Evolutionary conservation across 176 grass and related monocot species (phyloP).

Genomic region (Oryza glaberrima): DNA sequence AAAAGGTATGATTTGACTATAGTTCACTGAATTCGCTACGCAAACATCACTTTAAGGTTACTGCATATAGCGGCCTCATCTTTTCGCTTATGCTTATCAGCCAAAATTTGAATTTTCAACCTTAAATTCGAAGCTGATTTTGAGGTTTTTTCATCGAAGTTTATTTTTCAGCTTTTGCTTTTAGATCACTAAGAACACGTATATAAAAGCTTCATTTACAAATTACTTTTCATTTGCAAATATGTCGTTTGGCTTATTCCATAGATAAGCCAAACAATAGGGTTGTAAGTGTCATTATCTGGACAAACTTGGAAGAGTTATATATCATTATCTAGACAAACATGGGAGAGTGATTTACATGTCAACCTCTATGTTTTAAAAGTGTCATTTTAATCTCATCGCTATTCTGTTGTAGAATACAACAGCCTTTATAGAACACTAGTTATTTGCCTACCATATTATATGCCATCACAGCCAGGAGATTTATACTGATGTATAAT

Average conservation of each 20-base stretch:
- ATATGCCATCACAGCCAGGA: background rate
- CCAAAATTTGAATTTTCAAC: no score
- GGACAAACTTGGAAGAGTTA: background rate
- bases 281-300: background rate
- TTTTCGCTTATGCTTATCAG: no score
- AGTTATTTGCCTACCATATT: background rate
- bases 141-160: no score
- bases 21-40: slow-evolving; percentile 22
- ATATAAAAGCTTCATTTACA: no score
- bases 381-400: background rate
- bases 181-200: no score
- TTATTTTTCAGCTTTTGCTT: no score
- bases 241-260: no score
- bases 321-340: background rate
- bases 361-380: background rate
- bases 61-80: background rate
- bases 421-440: slow-evolving; percentile 9
- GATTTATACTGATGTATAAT: background rate
- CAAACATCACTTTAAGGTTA: slow-evolving; percentile 20
- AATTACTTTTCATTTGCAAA: no score
- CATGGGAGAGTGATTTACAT: background rate
- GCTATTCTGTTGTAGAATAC: background rate
- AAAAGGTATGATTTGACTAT: slow-evolving; percentile 59
- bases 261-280: no score
- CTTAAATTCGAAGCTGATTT: no score